Conservation (phyloP, 129 eudicot genomes). For the Escallonia rubra region DNA sequence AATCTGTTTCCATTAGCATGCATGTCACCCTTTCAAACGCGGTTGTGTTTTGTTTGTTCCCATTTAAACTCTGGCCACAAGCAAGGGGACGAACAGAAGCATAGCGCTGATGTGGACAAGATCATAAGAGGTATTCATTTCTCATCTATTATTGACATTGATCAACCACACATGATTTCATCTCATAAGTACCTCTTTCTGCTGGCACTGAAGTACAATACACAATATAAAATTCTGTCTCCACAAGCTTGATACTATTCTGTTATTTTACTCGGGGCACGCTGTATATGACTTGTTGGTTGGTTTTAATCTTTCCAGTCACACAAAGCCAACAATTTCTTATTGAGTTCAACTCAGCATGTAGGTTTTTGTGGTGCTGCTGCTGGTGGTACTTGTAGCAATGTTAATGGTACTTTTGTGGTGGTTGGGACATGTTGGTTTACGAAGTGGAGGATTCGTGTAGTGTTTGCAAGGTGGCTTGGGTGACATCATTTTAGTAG, state of each 20-base stretch:
- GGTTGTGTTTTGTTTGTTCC: constrained; percentile 90
- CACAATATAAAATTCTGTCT: background rate
- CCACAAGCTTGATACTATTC: no score
- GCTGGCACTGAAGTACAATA: constrained; percentile 3
- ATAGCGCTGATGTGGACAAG: constrained; percentile 77
- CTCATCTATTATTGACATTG: constrained; percentile 58
- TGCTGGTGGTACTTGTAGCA: no score
- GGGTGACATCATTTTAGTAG: no score
- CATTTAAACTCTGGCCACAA: constrained; percentile 92
- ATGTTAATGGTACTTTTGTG: no score
- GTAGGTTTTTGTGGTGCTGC: no score
- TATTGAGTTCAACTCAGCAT: no score
- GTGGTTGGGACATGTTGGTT: no score
- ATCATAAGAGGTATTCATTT: constrained; percentile 85
- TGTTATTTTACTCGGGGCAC: no score
- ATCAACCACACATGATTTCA: constrained; percentile 83
- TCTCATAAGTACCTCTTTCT: constrained; percentile 78
- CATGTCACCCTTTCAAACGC: constrained; percentile 85
- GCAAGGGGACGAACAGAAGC: constrained; percentile 76
- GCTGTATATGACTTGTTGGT: no score
- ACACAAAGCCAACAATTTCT: background rate
- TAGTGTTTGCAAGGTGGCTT: no score
- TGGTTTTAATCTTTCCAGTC: no score
- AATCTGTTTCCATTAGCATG: constrained; percentile 93
- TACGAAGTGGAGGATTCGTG: no score